Evolutionary conservation across 1,139 yeast species (phyloP).

Genomic region (Hansenula lynferdii): DNA sequence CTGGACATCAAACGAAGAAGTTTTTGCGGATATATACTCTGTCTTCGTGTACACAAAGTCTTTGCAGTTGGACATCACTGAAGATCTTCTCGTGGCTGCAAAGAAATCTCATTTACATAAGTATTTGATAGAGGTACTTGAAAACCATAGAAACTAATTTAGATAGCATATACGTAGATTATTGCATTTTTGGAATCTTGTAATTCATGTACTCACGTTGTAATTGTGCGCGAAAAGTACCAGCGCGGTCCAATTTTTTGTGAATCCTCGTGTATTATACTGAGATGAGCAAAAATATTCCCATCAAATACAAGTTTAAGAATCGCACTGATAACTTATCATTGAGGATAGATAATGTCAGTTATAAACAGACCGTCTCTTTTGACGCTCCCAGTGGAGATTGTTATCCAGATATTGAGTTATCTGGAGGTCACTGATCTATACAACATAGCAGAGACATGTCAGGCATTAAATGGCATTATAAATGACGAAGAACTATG

Average conservation of each 20-base stretch:
- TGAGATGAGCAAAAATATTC: too few species aligned
- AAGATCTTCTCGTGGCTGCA: not conserved
- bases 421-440: constrained; percentile 54
- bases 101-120: not conserved
- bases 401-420: constrained; percentile 50
- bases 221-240: too few species aligned
- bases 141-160: too few species aligned
- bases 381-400: constrained; percentile 49
- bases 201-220: too few species aligned
- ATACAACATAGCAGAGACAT: constrained; percentile 44
- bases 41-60: constrained; percentile 5
- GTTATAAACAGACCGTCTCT: too few species aligned
- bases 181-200: too few species aligned
- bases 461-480: constrained; percentile 46
- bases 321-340: too few species aligned
- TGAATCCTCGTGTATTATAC: too few species aligned
- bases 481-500: constrained; percentile 57
- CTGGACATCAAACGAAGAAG: constrained; percentile 27
- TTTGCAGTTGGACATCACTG: not conserved
- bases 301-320: too few species aligned
- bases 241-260: too few species aligned
- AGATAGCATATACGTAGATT: too few species aligned
- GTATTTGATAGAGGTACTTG: not conserved
- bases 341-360: too few species aligned
- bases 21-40: constrained; percentile 13